A percentile compares a stretch with the other conserved stretches of the same genome.
Conservation (phyloP, 106 monocot genomes). For the Allium fistulosum region DNA sequence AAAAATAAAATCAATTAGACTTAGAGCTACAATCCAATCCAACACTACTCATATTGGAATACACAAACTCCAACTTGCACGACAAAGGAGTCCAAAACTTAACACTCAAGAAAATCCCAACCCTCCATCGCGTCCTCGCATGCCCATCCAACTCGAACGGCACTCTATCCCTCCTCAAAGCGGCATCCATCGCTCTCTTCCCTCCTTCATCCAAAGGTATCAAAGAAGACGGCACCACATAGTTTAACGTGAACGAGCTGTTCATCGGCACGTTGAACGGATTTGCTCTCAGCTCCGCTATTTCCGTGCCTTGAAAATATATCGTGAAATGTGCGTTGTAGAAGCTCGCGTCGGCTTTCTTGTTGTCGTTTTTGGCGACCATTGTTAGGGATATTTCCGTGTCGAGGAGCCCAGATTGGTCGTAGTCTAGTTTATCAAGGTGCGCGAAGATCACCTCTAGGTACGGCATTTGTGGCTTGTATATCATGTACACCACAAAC, state of each 20-base stretch:
- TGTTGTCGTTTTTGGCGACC: constrained; percentile 56
- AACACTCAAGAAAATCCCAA: constrained; percentile 34
- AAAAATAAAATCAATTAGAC: constrained; percentile 9
- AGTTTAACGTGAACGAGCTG: constrained; percentile 36
- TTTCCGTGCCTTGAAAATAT: constrained; percentile 17
- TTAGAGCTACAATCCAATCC: constrained; percentile 51
- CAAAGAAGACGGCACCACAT: constrained; percentile 26
- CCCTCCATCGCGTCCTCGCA: constrained; percentile 54
- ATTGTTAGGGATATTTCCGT: constrained; percentile 26
- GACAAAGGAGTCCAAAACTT: constrained; percentile 39
- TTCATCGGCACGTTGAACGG: constrained; percentile 42
- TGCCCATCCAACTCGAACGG: constrained; percentile 42
- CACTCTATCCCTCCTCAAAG: constrained; percentile 32
- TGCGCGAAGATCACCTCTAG: constrained; percentile 29
- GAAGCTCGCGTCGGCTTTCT: constrained; percentile 37
- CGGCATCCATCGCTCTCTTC: constrained; percentile 40
- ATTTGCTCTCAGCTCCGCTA: constrained; percentile 49
- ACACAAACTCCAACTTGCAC: constrained; percentile 44
- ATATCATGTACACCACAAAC: constrained; percentile 50
- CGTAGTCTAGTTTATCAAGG: constrained; percentile 49
- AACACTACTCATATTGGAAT: constrained; percentile 31
- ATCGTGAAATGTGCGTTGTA: constrained; percentile 20
- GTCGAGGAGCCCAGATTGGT: constrained; percentile 45
- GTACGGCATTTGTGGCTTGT: constrained; percentile 67
- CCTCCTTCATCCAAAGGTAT: constrained; percentile 35